Conservation (phyloP, 202 grass and related monocot genomes). For the Hordeum pubiflorum region DNA sequence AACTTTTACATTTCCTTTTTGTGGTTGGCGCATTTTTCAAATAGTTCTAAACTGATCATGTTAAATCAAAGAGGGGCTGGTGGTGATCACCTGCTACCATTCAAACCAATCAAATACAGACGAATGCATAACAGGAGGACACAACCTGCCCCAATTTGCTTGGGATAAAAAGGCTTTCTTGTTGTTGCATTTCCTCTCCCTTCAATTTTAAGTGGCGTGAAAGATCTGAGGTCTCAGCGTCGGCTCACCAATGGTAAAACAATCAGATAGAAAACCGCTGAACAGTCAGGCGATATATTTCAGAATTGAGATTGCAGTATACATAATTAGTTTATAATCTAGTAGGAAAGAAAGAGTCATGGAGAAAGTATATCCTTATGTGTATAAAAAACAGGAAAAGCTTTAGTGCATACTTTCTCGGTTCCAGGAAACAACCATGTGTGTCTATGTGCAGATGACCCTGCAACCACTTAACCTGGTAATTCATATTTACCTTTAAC, state of each 20-base stretch:
- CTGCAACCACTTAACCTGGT: conserved; percentile 84
- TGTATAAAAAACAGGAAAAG: not conserved
- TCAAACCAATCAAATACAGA: not conserved
- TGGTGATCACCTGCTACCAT: not conserved
- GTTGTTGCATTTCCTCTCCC: too few species aligned
- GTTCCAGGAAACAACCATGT: not conserved
- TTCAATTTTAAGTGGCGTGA: too few species aligned
- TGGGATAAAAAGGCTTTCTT: too few species aligned
- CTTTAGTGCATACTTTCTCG: not conserved
- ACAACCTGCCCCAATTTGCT: too few species aligned
- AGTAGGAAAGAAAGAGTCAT: not conserved
- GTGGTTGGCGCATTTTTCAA: not conserved
- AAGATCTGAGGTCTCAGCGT: too few species aligned
- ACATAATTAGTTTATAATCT: not conserved
- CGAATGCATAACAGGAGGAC: too few species aligned
- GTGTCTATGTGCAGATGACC: conserved; percentile 92
- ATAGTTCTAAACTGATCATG: not conserved
- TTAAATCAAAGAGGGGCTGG: not conserved
- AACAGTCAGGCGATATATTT: not conserved
- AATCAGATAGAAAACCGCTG: not conserved
- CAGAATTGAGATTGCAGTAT: not conserved
- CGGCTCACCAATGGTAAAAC: too few species aligned
- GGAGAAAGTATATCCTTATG: not conserved
- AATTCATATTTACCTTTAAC: conserved; percentile 30
- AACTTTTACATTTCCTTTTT: not conserved